A percentile compares a stretch with the other conserved stretches of the same genome.
Conservation (phyloP, 495 filamentous ascomycete species). For the Podospora sp. region DNA sequence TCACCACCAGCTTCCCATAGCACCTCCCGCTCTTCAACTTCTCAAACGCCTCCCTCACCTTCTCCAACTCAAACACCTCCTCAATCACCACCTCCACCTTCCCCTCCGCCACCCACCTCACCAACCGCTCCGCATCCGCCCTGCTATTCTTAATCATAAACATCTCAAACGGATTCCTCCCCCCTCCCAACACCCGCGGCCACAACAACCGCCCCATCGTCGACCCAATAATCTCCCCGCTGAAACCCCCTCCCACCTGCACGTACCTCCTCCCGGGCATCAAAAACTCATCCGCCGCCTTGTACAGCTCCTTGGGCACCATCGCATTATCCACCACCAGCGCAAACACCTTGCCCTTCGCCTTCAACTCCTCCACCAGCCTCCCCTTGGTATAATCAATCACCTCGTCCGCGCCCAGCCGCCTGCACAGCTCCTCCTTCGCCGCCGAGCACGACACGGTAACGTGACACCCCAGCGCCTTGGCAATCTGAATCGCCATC, state of each 20-base stretch:
- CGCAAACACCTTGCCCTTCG: slow-evolving; percentile 55
- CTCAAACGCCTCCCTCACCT: slow-evolving; percentile 58
- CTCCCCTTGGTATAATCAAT: slow-evolving; percentile 66
- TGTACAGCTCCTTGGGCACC: slow-evolving; percentile 53
- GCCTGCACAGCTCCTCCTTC: slow-evolving; percentile 60
- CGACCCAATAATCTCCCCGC: slow-evolving; percentile 26
- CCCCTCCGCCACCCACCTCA: slow-evolving; percentile 52
- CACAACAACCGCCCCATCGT: slow-evolving; percentile 36
- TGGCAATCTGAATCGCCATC: slow-evolving; percentile 68
- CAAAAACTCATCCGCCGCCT: slow-evolving; percentile 58
- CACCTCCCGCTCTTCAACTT: slow-evolving; percentile 58
- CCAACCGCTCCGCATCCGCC: slow-evolving; percentile 43
- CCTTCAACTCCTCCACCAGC: slow-evolving; percentile 52
- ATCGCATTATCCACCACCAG: slow-evolving; percentile 67
- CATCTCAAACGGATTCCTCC: slow-evolving; percentile 57
- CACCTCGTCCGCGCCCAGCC: slow-evolving; percentile 67
- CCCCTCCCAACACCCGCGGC: slow-evolving; percentile 67
- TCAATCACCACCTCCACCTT: slow-evolving; percentile 62
- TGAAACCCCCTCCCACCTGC: slow-evolving; percentile 53
- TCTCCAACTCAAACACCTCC: slow-evolving; percentile 56
- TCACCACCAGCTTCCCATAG: slow-evolving; percentile 67
- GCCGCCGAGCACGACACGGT: slow-evolving; percentile 60
- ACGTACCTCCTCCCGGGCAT: slow-evolving; percentile 56
- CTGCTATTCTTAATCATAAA: slow-evolving; percentile 38
- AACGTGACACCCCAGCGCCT: slow-evolving; percentile 64